These are phyloP conservation scores for Chaetomiaceae sp. DNA, from an alignment of 2,329 filamentous ascomycete genomes.

Conservation along the genomic window DNA sequence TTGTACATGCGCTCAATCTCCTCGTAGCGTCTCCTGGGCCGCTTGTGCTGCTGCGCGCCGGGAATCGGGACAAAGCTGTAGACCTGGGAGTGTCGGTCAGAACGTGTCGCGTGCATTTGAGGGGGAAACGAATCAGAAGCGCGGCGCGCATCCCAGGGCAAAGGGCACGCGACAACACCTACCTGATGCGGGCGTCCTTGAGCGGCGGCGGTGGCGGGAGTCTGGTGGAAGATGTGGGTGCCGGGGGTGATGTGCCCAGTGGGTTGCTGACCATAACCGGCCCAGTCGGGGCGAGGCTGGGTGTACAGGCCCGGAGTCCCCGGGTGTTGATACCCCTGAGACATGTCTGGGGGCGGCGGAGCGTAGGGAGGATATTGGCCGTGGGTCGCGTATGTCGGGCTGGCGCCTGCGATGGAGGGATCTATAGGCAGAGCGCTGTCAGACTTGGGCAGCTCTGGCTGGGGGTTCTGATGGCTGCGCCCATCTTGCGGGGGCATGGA, in stretches of 20 bases:
- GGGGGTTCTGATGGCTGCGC: slow-evolving; percentile 65
- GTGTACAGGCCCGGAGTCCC: slow-evolving; percentile 57
- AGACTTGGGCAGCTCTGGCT: slow-evolving; percentile 75
- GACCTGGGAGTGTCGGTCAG: slow-evolving; percentile 54
- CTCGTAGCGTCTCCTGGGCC: slow-evolving; percentile 87
- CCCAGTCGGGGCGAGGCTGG: slow-evolving; percentile 72
- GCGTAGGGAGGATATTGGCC: slow-evolving; percentile 83
- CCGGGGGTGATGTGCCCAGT: slow-evolving; percentile 47
- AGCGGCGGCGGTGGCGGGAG: slow-evolving; percentile 51
- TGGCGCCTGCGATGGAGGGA: slow-evolving; percentile 92
- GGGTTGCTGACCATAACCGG: slow-evolving; percentile 56
- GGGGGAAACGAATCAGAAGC: no score
- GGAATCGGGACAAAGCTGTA: slow-evolving; percentile 98
- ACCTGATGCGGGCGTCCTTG: slow-evolving; percentile 58
- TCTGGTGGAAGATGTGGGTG: slow-evolving; percentile 52
- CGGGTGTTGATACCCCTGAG: slow-evolving; percentile 66
- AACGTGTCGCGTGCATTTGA: neutral
- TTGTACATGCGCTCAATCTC: slow-evolving; percentile 99
- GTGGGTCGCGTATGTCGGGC: slow-evolving; percentile 77
- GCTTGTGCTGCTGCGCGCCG: slow-evolving; percentile 94
- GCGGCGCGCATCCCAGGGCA: neutral
- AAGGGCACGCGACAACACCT: neutral
- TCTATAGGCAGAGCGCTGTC: slow-evolving; percentile 98
- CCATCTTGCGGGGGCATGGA: slow-evolving; percentile 83
- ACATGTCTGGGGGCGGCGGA: slow-evolving; percentile 78